Conservation (phyloP, 31 red algal species). For the Odonthalia washingtoniensis region DNA sequence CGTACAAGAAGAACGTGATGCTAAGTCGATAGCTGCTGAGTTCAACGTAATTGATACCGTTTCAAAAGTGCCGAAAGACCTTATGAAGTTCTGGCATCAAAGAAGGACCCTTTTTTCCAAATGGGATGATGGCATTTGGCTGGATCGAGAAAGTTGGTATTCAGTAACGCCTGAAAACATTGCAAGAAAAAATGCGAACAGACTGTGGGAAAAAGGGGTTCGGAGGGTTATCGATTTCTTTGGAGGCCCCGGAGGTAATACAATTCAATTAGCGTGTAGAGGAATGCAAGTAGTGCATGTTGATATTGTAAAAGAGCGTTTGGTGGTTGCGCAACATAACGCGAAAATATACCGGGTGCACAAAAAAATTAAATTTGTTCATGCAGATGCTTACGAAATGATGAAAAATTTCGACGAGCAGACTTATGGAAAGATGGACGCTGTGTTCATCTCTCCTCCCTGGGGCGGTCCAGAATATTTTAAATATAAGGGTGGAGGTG, state of each 20-base stretch:
- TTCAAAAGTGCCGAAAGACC: constrained; percentile 16
- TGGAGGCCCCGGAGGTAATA: constrained; percentile 85
- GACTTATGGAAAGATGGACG: constrained; percentile 51
- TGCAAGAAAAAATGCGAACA: constrained; percentile 79
- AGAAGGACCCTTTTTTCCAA: constrained; percentile 74
- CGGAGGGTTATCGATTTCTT: constrained; percentile 70
- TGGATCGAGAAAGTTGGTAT: constrained; percentile 84
- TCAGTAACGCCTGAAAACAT: constrained; percentile 97
- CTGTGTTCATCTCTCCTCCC: constrained; percentile 83
- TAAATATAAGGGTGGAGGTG: too few relatives aligned
- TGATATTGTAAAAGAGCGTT: constrained; percentile 37
- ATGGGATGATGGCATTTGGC: constrained; percentile 83
- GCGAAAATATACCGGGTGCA: constrained; percentile 81
- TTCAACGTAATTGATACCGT: too few relatives aligned
- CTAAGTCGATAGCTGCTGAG: too few relatives aligned
- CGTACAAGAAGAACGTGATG: too few relatives aligned
- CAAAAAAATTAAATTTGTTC: constrained; percentile 67
- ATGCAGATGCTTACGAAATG: too few relatives aligned
- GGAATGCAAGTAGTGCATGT: constrained; percentile 66
- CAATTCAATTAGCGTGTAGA: constrained; percentile 84
- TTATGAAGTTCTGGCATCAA: constrained; percentile 79
- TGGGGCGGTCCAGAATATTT: constrained; percentile 96
- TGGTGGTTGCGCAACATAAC: constrained; percentile 69
- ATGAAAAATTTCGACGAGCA: too few relatives aligned
- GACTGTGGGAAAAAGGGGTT: constrained; percentile 56